Conservation (phyloP, 768 basidiomycete genomes). For the Rhizopogon vesiculosus region DNA sequence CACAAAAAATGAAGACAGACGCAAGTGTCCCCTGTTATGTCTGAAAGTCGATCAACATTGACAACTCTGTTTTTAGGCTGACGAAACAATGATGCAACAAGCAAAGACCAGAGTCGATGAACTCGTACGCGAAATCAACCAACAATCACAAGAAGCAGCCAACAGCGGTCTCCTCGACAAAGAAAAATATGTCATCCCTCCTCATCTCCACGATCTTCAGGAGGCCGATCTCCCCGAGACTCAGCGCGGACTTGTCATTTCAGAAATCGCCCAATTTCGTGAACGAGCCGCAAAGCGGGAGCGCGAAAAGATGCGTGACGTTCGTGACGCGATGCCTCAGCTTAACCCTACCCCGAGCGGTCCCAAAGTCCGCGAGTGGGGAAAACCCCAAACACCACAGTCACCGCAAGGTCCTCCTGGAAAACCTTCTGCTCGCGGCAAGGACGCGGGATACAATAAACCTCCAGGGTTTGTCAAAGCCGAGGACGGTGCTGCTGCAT, state of each 20-base stretch:
- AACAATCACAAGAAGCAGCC: slow-evolving; percentile 68
- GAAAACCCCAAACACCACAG: slow-evolving; percentile 42
- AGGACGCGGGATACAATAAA: slow-evolving; percentile 68
- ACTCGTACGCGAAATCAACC: slow-evolving; percentile 68
- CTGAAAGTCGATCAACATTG: background rate
- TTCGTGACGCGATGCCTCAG: slow-evolving; percentile 51
- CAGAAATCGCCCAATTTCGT: slow-evolving; percentile 94
- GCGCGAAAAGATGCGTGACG: slow-evolving; percentile 82
- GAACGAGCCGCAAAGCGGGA: slow-evolving; percentile 91
- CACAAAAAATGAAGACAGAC: slow-evolving; percentile 75
- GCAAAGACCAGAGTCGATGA: slow-evolving; percentile 62
- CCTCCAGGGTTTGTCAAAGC: slow-evolving; percentile 82
- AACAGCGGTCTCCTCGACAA: slow-evolving; percentile 72
- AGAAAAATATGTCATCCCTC: slow-evolving; percentile 87
- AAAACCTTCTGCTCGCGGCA: slow-evolving; percentile 48
- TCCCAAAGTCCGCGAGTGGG: slow-evolving; percentile 78
- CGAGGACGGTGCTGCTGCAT: slow-evolving; percentile 41
- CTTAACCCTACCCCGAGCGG: slow-evolving; percentile 51
- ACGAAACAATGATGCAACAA: slow-evolving; percentile 59
- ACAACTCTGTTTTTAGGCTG: slow-evolving; percentile 41
- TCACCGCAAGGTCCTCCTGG: slow-evolving; percentile 29
- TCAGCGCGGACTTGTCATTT: slow-evolving; percentile 85
- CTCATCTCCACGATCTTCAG: slow-evolving; percentile 94
- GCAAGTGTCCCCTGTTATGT: slow-evolving; percentile 40
- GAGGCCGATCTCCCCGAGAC: slow-evolving; percentile 97